Conservation (phyloP, 306 rosid species). For the Rosa chinensis region DNA sequence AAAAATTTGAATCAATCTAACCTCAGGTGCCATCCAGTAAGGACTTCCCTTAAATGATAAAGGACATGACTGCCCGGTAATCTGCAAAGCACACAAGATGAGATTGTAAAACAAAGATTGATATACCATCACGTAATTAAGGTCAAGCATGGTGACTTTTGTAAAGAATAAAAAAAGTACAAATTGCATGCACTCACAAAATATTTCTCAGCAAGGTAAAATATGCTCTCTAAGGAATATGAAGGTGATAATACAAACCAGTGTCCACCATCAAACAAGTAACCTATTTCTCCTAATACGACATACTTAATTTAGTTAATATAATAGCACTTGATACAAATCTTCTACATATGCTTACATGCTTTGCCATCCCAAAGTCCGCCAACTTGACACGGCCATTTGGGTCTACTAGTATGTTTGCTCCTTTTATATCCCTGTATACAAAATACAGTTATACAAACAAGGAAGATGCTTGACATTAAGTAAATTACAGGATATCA, state of each 20-base stretch:
- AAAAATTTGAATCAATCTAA: slow-evolving; percentile 30
- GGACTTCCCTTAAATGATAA: slow-evolving; percentile 98
- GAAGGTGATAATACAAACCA: slow-evolving; percentile 16
- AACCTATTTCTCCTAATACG: background rate
- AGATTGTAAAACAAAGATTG: slow-evolving; percentile 27
- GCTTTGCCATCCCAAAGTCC: slow-evolving; percentile 99
- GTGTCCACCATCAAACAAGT: slow-evolving; percentile 13
- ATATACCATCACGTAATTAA: slow-evolving; percentile 21
- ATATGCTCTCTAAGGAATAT: background rate
- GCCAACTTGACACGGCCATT: slow-evolving; percentile 92
- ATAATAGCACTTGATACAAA: slow-evolving; percentile 24
- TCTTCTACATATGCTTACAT: slow-evolving; percentile 58
- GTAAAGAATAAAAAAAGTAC: background rate
- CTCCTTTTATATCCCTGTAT: slow-evolving; percentile 95
- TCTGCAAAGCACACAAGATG: slow-evolving; percentile 50
- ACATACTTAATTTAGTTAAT: background rate
- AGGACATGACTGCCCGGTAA: slow-evolving; percentile 84
- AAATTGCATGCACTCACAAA: background rate
- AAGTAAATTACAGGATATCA: slow-evolving; percentile 8
- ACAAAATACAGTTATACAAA: slow-evolving; percentile 25
- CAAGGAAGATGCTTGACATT: slow-evolving; percentile 21
- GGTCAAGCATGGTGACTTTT: background rate
- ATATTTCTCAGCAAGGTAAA: background rate
- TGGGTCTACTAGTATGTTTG: slow-evolving; percentile 97
- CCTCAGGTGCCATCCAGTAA: slow-evolving; percentile 99